Conservation (phyloP, 176 grass and related monocot genomes). For the Phragmites australis region DNA sequence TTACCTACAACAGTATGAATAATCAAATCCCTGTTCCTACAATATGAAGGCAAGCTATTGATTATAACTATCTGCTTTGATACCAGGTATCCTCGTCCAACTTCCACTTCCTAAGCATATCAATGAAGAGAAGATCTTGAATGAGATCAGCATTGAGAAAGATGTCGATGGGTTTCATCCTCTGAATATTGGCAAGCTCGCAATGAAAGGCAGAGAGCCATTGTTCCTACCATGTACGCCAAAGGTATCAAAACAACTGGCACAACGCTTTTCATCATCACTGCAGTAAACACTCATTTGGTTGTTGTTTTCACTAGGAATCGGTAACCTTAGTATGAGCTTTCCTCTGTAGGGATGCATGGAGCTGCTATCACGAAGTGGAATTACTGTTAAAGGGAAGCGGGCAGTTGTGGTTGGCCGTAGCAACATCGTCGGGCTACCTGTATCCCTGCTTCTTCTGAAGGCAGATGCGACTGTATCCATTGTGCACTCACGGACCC, state of each 20-base stretch:
- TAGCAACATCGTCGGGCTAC: conserved; percentile 91
- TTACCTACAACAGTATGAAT: background rate
- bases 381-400: conserved; percentile 74
- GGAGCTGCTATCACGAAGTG: conserved; percentile 80
- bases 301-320: background rate
- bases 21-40: background rate
- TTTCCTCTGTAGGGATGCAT: conserved; percentile 73
- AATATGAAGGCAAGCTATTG: conserved; percentile 1
- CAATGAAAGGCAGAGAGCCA: conserved; percentile 95
- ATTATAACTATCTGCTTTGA: background rate
- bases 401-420: conserved; percentile 83
- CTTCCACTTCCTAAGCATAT: conserved; percentile 95
- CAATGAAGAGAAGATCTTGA: conserved; percentile 87
- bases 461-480: conserved; percentile 91
- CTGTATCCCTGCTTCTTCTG: conserved; percentile 83
- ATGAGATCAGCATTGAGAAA: conserved; percentile 80
- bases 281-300: no score
- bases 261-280: background rate
- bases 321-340: background rate
- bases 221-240: conserved; percentile 85
- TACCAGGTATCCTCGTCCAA: conserved; percentile 87
- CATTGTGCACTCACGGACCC: conserved; percentile 77
- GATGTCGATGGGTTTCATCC: conserved; percentile 99
- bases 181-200: conserved; percentile 94
- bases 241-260: conserved; percentile 54